Evolutionary conservation across 495 filamentous ascomycete genomes (phyloP), one percentile per base, ranked within the genome.

Genomic region (Aspergillus hancockii): DNA sequence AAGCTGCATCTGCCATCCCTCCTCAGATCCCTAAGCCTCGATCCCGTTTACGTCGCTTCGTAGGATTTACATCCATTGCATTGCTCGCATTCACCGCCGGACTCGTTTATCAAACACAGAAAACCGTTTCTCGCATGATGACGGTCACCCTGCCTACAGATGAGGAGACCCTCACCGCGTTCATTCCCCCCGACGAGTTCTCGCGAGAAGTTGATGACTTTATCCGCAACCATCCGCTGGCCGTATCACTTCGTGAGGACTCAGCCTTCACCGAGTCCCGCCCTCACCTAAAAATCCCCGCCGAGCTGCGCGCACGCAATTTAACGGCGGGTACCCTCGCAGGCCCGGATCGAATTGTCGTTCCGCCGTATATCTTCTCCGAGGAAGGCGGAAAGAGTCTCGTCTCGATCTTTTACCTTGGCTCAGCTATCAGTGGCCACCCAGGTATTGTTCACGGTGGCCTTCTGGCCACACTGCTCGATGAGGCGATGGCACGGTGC

Each of bases 361-460:
- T 96, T 0, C 94, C 94, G 8, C 94, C 94, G 3, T 79, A 88
- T 30, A 82, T 85, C 4, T 98, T 90, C 79, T 80, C 75, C 51
- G 87, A 93, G 55, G 75, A 80, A 41, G 83, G 78, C 16, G 92
- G 92, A 28, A 90, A 89, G 75, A 78, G 75, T 50, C 75, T 93
- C 47, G 83, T 93, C 9, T 84, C 88, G 22, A 82, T 98, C 18
- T 81, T 85, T 52, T 94, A 93, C 68, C 79, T 97, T 1, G 95
- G 94, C 16, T 72, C 79, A 4, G 87, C 91, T 65, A 74, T 98
- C 41, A 98, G 91, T 68, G 94, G 94, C 5, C 93, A 98, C 68
- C 88, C 89, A 19, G 94, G 93, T 2, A 90, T 98, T 58, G 79
- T 98, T 2, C 94, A 98, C 67, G 94, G 94, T 8, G 94, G 94